A percentile compares a stretch with the other conserved stretches of the same genome.
These are phyloP conservation scores for Aspergillus terreus DNA, from an alignment of 2,329 filamentous ascomycete genomes.

Conservation along the genomic window DNA sequence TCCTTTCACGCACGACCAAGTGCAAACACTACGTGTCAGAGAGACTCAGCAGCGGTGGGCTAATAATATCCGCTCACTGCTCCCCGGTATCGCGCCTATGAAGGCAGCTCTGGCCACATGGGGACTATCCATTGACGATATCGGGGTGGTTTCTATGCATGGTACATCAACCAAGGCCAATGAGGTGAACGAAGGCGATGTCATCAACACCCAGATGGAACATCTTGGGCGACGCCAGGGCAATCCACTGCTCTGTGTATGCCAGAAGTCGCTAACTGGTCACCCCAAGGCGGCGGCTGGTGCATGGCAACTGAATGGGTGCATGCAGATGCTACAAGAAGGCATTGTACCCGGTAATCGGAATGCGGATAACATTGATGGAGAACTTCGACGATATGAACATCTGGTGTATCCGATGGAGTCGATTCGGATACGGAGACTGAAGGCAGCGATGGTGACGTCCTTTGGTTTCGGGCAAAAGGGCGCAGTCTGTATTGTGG, in stretches of 20 bases:
- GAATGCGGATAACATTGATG: constrained; percentile 91
- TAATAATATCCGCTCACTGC: constrained; percentile 95
- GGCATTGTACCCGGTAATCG: constrained; percentile 91
- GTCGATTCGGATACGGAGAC: constrained; percentile 15
- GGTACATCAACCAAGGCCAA: constrained; percentile 96
- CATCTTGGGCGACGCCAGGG: constrained; percentile 92
- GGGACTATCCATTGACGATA: constrained; percentile 92
- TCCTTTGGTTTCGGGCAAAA: constrained; percentile 48
- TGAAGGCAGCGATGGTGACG: constrained; percentile 39
- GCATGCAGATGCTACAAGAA: constrained; percentile 85
- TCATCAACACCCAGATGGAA: constrained; percentile 87
- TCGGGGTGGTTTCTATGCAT: constrained; percentile 93
- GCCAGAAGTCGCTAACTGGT: constrained; percentile 96
- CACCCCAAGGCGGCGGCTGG: constrained; percentile 97
- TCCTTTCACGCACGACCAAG: background rate
- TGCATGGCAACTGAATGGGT: constrained; percentile 98
- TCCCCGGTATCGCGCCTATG: constrained; percentile 83
- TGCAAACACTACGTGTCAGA: constrained; percentile 64
- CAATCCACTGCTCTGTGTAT: constrained; percentile 82
- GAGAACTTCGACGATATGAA: constrained; percentile 23
- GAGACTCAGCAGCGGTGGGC: constrained; percentile 80
- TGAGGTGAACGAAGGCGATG: constrained; percentile 97
- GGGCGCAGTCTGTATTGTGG: constrained; percentile 35
- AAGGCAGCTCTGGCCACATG: constrained; percentile 91
- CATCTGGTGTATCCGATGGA: constrained; percentile 32